Percentiles rank a stretch among this genome's conserved stretches.
Conservation (phyloP, 2,329 filamentous ascomycete genomes). For the Aspergillus bombycis region DNA sequence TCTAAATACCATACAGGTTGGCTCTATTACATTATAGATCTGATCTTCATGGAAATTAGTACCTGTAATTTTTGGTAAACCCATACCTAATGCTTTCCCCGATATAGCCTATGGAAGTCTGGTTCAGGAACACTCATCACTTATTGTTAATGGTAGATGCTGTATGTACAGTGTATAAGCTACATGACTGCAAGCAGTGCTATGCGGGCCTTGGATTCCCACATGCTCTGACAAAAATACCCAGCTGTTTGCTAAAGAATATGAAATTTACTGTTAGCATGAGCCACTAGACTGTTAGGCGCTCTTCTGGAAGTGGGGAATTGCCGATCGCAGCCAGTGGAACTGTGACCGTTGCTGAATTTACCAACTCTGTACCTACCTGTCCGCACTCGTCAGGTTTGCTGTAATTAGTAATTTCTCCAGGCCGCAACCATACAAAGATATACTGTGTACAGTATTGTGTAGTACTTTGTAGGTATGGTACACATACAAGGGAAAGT, state of each 20-base stretch:
- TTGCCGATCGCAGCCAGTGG: neutral
- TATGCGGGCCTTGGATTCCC: neutral
- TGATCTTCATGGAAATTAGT: too few relatives aligned
- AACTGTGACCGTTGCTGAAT: neutral
- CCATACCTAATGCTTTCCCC: neutral
- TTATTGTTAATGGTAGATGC: neutral
- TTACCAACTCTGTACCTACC: neutral
- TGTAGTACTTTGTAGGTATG: neutral
- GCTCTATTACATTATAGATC: too few relatives aligned
- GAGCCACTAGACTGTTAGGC: neutral
- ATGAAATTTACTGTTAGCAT: neutral
- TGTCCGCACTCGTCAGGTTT: neutral
- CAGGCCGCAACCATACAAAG: neutral
- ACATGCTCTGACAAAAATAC: neutral
- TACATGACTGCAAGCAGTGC: neutral
- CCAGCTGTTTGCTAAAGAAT: neutral
- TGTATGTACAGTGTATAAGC: neutral
- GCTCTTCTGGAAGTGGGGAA: neutral
- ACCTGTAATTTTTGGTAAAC: neutral
- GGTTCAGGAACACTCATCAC: neutral
- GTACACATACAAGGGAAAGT: neutral
- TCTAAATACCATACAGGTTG: too few relatives aligned
- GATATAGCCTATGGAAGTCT: neutral
- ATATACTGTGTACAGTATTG: neutral
- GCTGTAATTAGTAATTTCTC: neutral